phyloP scores from a whole-genome alignment of 768 basidiomycete species.

The Hygrophorus pudorinus region DNA sequence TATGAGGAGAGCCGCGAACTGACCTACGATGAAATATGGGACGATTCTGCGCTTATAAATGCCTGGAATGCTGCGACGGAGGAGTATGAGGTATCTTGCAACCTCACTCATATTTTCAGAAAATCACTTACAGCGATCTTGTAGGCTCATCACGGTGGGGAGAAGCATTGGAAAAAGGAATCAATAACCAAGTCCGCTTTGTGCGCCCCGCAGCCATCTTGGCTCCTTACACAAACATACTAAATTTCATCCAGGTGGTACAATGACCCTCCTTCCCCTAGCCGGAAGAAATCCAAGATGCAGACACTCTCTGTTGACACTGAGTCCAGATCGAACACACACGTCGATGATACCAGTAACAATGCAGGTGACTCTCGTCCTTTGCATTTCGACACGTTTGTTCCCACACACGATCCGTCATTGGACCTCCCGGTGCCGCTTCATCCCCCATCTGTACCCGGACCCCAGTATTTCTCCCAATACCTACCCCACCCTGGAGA shows the following conservation, averaged over 20 bases:
- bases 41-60: conserved; percentile 72
- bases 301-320: background rate
- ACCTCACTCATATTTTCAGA: background rate
- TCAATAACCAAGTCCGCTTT: conserved; percentile 62
- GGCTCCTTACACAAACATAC: background rate
- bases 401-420: conserved; percentile 60
- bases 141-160: conserved; percentile 56
- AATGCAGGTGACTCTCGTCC: conserved; percentile 42
- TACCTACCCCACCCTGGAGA: conserved; percentile 23
- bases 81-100: conserved; percentile 54
- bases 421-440: conserved; percentile 25
- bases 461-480: conserved; percentile 16
- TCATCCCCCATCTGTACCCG: conserved; percentile 10
- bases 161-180: conserved; percentile 64
- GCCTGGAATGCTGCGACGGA: conserved; percentile 82
- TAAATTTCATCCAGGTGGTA: conserved; percentile 51
- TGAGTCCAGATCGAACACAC: background rate
- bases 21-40: conserved; percentile 74
- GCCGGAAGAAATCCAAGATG: conserved; percentile 13
- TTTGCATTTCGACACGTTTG: conserved; percentile 59
- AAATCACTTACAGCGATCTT: background rate
- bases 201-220: conserved; percentile 30
- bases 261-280: conserved; percentile 43
- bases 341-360: conserved; percentile 3
- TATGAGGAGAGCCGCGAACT: conserved; percentile 52